These are phyloP conservation scores for Mrakia frigida DNA, from an alignment of 768 basidiomycete genomes.

Conservation along the genomic window DNA sequence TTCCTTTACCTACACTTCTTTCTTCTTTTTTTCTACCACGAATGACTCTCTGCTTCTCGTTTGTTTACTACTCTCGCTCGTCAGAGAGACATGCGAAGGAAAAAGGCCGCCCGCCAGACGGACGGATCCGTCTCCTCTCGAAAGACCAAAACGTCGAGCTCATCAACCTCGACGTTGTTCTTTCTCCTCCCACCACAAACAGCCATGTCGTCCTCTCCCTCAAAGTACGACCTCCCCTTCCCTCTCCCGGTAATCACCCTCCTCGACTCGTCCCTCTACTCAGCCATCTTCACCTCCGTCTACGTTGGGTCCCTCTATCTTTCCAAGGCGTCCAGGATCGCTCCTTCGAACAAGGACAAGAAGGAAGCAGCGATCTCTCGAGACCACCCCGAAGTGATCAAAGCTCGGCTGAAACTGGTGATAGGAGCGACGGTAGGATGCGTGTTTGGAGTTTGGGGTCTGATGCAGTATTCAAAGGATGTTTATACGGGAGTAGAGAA, in stretches of 20 bases:
- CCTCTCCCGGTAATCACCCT: neutral
- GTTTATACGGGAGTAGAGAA: neutral
- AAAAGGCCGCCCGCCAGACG: neutral
- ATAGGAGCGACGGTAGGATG: slow-evolving; percentile 58
- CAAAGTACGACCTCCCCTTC: slow-evolving; percentile 1
- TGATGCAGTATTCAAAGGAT: slow-evolving; percentile 33
- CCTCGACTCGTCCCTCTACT: neutral
- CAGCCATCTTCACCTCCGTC: slow-evolving; percentile 37
- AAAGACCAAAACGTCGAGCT: slow-evolving; percentile 2
- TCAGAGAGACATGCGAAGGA: neutral
- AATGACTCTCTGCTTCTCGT: neutral
- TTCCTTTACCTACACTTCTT: neutral
- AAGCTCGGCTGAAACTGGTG: slow-evolving; percentile 68
- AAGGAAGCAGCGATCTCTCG: slow-evolving; percentile 55
- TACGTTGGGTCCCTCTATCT: slow-evolving; percentile 85
- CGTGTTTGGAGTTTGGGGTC: slow-evolving; percentile 51
- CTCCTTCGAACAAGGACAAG: slow-evolving; percentile 49
- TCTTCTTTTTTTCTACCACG: neutral
- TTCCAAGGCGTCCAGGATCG: slow-evolving; percentile 50
- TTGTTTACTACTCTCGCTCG: too few relatives aligned
- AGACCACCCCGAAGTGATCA: slow-evolving; percentile 79
- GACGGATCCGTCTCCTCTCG: neutral
- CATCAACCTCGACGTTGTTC: neutral
- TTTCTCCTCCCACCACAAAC: neutral
- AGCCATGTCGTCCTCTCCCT: neutral